Conservation (phyloP, 192 early-diverging fungal species). For the Martensiomyces pterosporus region DNA sequence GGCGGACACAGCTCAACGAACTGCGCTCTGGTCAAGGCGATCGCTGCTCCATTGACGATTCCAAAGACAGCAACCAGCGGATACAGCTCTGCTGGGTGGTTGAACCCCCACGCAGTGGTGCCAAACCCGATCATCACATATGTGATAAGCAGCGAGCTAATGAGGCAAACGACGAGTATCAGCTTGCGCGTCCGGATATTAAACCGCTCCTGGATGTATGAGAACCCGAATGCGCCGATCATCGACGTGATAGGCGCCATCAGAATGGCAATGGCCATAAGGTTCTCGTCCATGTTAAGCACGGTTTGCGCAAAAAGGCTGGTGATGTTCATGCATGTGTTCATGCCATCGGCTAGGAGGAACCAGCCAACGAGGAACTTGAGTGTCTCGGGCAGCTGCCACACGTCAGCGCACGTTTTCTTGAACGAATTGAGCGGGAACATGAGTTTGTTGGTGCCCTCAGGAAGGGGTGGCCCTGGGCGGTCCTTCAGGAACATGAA, state of each 20-base stretch:
- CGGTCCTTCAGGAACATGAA: slow-evolving; percentile 36
- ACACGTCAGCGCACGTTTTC: slow-evolving; percentile 37
- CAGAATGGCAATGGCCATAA: slow-evolving; percentile 56
- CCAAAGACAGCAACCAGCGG: slow-evolving; percentile 56
- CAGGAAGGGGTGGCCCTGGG: slow-evolving; percentile 40
- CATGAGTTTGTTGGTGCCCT: slow-evolving; percentile 37
- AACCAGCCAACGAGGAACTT: slow-evolving; percentile 68
- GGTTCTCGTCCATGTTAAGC: slow-evolving; percentile 47
- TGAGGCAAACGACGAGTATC: slow-evolving; percentile 47
- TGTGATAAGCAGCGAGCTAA: slow-evolving; percentile 53
- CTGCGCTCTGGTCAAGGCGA: slow-evolving; percentile 57
- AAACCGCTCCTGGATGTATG: slow-evolving; percentile 52
- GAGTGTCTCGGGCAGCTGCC: slow-evolving; percentile 55
- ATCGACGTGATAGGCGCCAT: slow-evolving; percentile 55
- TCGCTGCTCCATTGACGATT: slow-evolving; percentile 58
- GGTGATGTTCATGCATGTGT: slow-evolving; percentile 54
- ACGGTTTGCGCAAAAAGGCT: slow-evolving; percentile 57
- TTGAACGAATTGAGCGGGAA: slow-evolving; percentile 36
- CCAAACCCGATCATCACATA: slow-evolving; percentile 63
- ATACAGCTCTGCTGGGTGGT: slow-evolving; percentile 55
- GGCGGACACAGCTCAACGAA: slow-evolving; percentile 62
- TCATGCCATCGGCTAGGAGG: slow-evolving; percentile 63
- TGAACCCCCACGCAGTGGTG: slow-evolving; percentile 53
- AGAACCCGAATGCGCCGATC: slow-evolving; percentile 55
- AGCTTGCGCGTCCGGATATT: slow-evolving; percentile 50